Base-by-base conservation (phyloP, 495 filamentous ascomycete genomes). In the Xylaria venustula region DNA sequence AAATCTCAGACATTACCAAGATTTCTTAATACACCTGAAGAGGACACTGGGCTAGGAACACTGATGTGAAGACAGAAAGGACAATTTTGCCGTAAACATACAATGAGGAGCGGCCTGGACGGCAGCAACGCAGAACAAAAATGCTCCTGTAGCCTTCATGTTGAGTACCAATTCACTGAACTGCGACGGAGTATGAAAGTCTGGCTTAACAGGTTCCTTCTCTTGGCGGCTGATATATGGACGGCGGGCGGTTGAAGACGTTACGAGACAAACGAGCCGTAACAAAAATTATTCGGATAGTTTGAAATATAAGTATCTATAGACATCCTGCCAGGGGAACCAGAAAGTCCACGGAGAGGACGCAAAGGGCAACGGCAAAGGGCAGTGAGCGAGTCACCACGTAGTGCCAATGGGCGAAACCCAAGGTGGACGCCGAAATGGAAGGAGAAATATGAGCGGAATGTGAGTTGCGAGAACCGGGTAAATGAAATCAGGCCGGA, bases 61-160 rank as follows among this genome's bases (percentile, higher is more conserved):
- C n/a, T n/a, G n/a, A n/a, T n/a, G n/a, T n/a, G n/a, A n/a, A n/a
- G n/a, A n/a, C n/a, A n/a, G n/a, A n/a, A n/a, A n/a, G n/a, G n/a
- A n/a, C n/a, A n/a, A n/a, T n/a, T n/a, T n/a, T n/a, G n/a, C n/a
- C n/a, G n/a, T n/a, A n/a, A 34, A 34, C 30, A 34, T 34, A 79
- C 77, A 79, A 59, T 79, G 77, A 2, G 72, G 75, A 68, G 77
- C 75, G 48, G 69, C 75, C 28, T 65, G 65, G 44, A 64, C 53
- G 6, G 70, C 61, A 44, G 47, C 68, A 37, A 79, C n/a, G n/a
- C n/a, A 67, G 54, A 76, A 55, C 11, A 65, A 53, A 46, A 76
- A 41, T 45, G 68, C 70, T 54, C 67, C 42, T 50, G 54, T 68
- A 36, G 71, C 58, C 68, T 79, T 78, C 76, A 78, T 79, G 28